These are phyloP conservation scores for Heimioporus sp. DNA, from an alignment of 768 basidiomycete genomes.

Conservation along the genomic window DNA sequence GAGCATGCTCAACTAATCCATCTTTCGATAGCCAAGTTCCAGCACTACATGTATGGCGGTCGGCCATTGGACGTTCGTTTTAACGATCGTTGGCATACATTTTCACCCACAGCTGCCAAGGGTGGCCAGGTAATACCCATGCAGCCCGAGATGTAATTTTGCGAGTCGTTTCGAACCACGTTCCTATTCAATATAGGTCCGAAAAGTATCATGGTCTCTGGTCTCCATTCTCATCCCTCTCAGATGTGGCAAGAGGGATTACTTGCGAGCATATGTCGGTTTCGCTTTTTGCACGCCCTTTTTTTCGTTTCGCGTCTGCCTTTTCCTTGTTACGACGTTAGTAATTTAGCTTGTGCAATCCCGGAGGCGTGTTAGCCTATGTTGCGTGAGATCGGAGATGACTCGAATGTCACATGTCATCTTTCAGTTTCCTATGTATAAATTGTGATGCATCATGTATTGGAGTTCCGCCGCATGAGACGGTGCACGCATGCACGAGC, in stretches of 20 bases:
- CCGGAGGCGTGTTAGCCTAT: too few relatives aligned
- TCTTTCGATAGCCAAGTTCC: slow-evolving; percentile 73
- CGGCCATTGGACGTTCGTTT: slow-evolving; percentile 88
- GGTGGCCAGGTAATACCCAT: slow-evolving; percentile 74
- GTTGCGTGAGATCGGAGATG: too few relatives aligned
- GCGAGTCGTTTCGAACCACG: neutral
- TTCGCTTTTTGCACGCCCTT: neutral
- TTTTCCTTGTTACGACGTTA: too few relatives aligned
- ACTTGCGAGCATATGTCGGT: neutral
- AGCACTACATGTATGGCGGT: slow-evolving; percentile 93
- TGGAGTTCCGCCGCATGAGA: too few relatives aligned
- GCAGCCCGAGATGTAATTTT: slow-evolving; percentile 48
- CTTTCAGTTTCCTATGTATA: too few relatives aligned
- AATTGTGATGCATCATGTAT: too few relatives aligned
- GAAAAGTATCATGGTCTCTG: neutral
- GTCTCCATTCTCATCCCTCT: neutral
- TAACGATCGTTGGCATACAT: slow-evolving; percentile 95
- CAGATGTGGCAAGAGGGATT: neutral
- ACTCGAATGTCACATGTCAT: too few relatives aligned
- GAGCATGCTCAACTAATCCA: neutral
- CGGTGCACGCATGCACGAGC: too few relatives aligned
- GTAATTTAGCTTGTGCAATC: too few relatives aligned
- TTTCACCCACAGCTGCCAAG: slow-evolving; percentile 84
- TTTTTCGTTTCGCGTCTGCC: too few relatives aligned
- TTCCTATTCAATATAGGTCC: neutral